Evolutionary conservation across 768 basidiomycete genomes (phyloP).

Genomic region (Ephemerocybe angulata): DNA sequence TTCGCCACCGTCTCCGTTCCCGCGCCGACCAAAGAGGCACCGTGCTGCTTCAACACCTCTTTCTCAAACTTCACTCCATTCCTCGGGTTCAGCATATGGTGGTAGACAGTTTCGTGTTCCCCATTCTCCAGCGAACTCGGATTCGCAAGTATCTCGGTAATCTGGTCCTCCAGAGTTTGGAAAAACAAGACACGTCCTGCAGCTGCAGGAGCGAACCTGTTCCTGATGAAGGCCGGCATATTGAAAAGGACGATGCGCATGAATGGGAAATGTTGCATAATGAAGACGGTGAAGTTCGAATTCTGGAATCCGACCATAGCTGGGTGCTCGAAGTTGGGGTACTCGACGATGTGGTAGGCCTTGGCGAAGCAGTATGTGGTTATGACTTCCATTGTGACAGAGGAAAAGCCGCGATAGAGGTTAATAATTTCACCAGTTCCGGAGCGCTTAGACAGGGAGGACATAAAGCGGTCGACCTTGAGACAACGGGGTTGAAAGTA

Average conservation of each 20-base stretch:
- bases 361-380: conserved; percentile 29
- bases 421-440: conserved; percentile 12
- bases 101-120: conserved; percentile 35
- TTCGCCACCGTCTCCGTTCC: conserved; percentile 45
- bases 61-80: neutral
- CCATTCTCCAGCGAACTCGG: conserved; percentile 20
- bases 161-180: conserved; percentile 16
- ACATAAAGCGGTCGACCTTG: conserved; percentile 25
- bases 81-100: conserved; percentile 19
- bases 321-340: conserved; percentile 23
- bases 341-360: conserved; percentile 21
- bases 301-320: conserved; percentile 16
- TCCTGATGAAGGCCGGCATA: conserved; percentile 14
- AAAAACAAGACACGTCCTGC: too few relatives aligned
- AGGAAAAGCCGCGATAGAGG: conserved; percentile 23
- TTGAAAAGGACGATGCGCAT: conserved; percentile 11
- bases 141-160: conserved; percentile 23
- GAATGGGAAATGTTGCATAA: conserved; percentile 22
- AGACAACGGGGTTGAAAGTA: neutral
- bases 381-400: conserved; percentile 28
- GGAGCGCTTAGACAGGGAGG: conserved; percentile 6
- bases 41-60: conserved; percentile 2
- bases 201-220: conserved; percentile 9
- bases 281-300: neutral
- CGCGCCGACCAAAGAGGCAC: conserved; percentile 18